These are phyloP conservation scores for Colletotrichum sp. DNA, from an alignment of 2,329 filamentous ascomycete genomes.

Conservation along the genomic window DNA sequence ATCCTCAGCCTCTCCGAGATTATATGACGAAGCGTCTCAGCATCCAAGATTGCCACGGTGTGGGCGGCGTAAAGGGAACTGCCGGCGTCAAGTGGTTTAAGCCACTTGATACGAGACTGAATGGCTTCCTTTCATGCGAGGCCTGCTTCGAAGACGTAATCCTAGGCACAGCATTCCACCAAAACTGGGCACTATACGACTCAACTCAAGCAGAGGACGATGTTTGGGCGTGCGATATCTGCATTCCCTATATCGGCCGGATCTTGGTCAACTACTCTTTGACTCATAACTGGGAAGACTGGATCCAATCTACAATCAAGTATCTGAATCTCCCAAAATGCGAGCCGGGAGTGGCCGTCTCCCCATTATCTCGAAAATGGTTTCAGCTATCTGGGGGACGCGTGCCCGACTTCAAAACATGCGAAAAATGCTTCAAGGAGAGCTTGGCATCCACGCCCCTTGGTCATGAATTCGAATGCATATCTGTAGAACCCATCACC, in stretches of 20 bases:
- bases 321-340: conserved; percentile 31
- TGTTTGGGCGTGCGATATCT: conserved; percentile 37
- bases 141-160: conserved; percentile 21
- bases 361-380: conserved; percentile 30
- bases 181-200: conserved; percentile 6
- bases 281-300: conserved; percentile 31
- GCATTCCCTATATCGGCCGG: conserved; percentile 28
- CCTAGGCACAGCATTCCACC: neutral
- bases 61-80: conserved; percentile 10
- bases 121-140: conserved; percentile 18
- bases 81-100: conserved; percentile 35
- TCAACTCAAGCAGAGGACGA: conserved; percentile 27
- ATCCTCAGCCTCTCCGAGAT: conserved; percentile 26
- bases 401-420: conserved; percentile 32
- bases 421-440: conserved; percentile 40
- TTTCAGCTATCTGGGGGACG: conserved; percentile 19
- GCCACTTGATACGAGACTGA: neutral
- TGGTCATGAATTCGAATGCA: conserved; percentile 25
- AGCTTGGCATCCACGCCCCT: conserved; percentile 34
- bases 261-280: conserved; percentile 15
- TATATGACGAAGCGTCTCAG: conserved; percentile 32
- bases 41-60: conserved; percentile 33
- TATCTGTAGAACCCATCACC: neutral
- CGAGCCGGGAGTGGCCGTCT: conserved; percentile 27
- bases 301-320: conserved; percentile 25